Evolutionary conservation across 768 basidiomycete species (phyloP), one percentile per base, ranked within the genome.

Genomic region (Tricholoma matsutake): DNA sequence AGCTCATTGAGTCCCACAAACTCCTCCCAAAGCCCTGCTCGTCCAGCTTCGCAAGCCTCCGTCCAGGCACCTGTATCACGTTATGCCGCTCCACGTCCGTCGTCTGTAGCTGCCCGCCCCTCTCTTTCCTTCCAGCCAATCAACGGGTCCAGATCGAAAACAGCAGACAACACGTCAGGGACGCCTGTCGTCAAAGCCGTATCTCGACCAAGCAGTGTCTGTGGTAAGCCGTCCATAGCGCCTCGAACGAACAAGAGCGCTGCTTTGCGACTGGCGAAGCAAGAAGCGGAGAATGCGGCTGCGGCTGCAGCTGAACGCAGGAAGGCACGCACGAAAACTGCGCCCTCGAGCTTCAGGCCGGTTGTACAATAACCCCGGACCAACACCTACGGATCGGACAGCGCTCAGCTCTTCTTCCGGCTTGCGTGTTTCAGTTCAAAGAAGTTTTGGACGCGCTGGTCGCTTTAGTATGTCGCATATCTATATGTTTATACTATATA

Each of bases 201-300:
- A 51, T 81, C 83, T 4, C 85, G 87, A 18, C 84, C 81, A 3
- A 84, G 83, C 68, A 87, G 86, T 66, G 69, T 83, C 62, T 66
- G 79, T 47, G 76, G 75, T 55, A 78, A 80, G 1, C 90, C 92
- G 1, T 77, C 80, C 4, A 89, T 92, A 61, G 71, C 73, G 8
- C 92, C 92, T 7, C 79, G 89, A 57, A 83, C 78, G 62, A 94
- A 94, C 72, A 86, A 81, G 71, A 92, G 87, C 65, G 91, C 92
- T 2, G 74, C 84, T 6, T 71, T 94, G 57, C 80, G 91, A 22
- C 83, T 79, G 10, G 87, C 86, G 62, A 92, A 92, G 77, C 79
- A 83, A 75, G 87, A 83, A 61, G 78, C 77, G 32, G 81, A 82
- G 67, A 73, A 75, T n/a, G 72, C 72, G 18, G 72, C 70, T 1